Evolutionary conservation across 805 yeast species (phyloP), one percentile per base, ranked within the genome.

Genomic region (Hanseniaspora mollemarum): DNA sequence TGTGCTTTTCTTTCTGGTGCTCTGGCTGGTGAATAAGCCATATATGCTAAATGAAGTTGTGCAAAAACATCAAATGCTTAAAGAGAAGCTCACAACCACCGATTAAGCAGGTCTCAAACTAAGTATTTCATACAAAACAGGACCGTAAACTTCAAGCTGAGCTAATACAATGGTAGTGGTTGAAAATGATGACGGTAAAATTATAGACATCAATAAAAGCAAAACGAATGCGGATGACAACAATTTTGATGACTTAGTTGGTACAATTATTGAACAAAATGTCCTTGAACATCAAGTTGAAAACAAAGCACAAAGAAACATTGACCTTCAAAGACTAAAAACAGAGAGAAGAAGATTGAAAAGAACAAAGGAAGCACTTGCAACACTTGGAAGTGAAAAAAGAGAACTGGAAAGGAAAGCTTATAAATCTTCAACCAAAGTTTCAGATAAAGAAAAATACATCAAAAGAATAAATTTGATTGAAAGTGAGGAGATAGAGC

Each of bases 261-360:
- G 84, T 26, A 71, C 71, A 58, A 68, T 86, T 2, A 78, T 84
- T 58, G 97, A 92, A 63, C 79, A 76, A 49, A 79, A 48, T 40
- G 51, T 80, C 8, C 65, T 90, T n/a, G 98, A 88, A 59, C 67
- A 76, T 43, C 70, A 75, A 52, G 80, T 90, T 31, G 86, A 87
- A 16, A 69, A 71, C 31, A 69, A 76, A 64, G 95, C 96, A 0
- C 78, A 80, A 54, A 68, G 69, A 50, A 77, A 76, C 3, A 71
- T 88, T 45, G 67, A 74, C 1, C 65, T 71, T 36, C 78, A 80
- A 48, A 87, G 85, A 44, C 65, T 75, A 1, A 95, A 83, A 56
- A 67, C 82, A 37, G 98, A 92, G 58, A 68, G 71, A 53, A 81
- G 78, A 55, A 71, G 97, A 53, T 67, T 88, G n/a, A 79, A 75